Conservation (phyloP, 2,329 filamentous ascomycete species). For the Beauveria rudraprayagi region DNA sequence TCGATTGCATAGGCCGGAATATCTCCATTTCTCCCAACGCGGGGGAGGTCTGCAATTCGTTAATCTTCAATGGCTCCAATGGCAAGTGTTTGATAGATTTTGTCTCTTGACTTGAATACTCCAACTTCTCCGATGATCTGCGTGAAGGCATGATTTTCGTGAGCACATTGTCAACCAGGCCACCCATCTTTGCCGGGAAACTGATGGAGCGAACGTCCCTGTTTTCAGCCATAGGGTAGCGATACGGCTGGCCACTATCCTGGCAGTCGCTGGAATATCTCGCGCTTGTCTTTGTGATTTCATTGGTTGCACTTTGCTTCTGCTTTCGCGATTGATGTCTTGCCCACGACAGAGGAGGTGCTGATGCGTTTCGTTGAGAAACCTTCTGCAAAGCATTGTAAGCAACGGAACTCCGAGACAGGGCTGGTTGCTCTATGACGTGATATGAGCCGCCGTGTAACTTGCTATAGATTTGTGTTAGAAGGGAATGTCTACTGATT, state of each 20-base stretch:
- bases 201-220: not conserved
- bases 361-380: conserved; percentile 11
- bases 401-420: not conserved
- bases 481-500: not conserved
- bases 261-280: not conserved
- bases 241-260: not conserved
- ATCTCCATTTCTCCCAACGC: conserved; percentile 2
- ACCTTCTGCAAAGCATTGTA: conserved; percentile 1
- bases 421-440: not conserved
- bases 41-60: conserved; percentile 1
- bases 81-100: not conserved
- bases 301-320: not conserved
- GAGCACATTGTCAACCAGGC: not conserved
- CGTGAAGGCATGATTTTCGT: not conserved
- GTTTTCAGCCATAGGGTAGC: not conserved
- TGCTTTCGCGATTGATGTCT: conserved; percentile 25
- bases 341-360: conserved; percentile 26
- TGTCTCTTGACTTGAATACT: not conserved
- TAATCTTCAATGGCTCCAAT: conserved; percentile 2
- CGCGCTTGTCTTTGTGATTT: not conserved
- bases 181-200: not conserved
- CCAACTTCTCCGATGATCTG: not conserved
- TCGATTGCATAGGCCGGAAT: not conserved
- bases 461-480: not conserved
- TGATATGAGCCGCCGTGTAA: not conserved